Evolutionary conservation across 768 basidiomycete species (phyloP).

Genomic region (Russula brevipes): DNA sequence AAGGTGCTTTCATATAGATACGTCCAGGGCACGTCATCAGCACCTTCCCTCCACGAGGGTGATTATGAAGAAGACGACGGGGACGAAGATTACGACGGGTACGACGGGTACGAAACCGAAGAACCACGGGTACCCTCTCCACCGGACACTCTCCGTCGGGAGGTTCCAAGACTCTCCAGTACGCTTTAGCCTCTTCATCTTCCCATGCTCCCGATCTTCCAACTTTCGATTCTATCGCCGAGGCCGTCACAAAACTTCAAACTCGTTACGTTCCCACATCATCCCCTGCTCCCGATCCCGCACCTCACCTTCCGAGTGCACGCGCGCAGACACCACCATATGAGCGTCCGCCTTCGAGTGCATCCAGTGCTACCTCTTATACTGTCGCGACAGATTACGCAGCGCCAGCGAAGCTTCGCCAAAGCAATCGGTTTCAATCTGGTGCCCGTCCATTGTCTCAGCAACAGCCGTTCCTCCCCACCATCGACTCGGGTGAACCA

Average conservation of each 20-base stretch:
- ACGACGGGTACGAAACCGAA: slow-evolving; percentile 10
- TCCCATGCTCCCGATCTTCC: slow-evolving; percentile 8
- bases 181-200: slow-evolving; percentile 16
- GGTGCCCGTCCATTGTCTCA: background rate
- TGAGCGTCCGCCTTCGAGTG: slow-evolving; percentile 10
- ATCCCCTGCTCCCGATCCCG: background rate
- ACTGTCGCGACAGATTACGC: slow-evolving; percentile 19
- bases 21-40: slow-evolving; percentile 14
- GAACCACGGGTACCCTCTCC: background rate
- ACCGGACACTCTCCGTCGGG: slow-evolving; percentile 11
- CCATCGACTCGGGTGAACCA: slow-evolving; percentile 34
- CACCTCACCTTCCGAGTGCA: background rate
- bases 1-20: slow-evolving; percentile 19
- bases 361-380: slow-evolving; percentile 14
- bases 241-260: slow-evolving; percentile 22
- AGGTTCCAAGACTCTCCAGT: slow-evolving; percentile 16
- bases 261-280: slow-evolving; percentile 8
- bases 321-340: background rate
- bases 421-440: background rate
- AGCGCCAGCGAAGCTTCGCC: slow-evolving; percentile 10
- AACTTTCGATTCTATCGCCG: slow-evolving; percentile 20
- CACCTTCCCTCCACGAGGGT: slow-evolving; percentile 11
- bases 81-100: slow-evolving; percentile 10
- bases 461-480: slow-evolving; percentile 26
- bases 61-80: slow-evolving; percentile 10